Base-by-base conservation (phyloP, 306 rosid genomes). In the Castanea mollissima region DNA sequence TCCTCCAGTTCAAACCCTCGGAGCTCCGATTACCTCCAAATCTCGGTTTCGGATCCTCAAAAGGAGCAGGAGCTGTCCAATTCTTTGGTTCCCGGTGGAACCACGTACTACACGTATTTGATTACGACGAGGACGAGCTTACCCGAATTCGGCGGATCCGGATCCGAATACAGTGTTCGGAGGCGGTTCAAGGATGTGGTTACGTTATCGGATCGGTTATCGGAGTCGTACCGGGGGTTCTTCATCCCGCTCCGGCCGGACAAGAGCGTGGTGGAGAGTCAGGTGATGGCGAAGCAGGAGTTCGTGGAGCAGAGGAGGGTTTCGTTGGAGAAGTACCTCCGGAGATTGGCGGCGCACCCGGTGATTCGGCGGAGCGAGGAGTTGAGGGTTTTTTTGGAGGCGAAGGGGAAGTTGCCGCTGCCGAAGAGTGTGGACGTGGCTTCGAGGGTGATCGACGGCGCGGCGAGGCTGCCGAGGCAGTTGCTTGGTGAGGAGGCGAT, bases 271-370 rank as follows among this genome's bases (percentile, higher is more conserved):
- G 96, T 93, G 79, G 99, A 95, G 89, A 90, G 97, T 75, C 97
- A 95, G 83, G 96, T 95, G 76, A 95, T 95, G 99, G 94, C 92
- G 77, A 93, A 89, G 77, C 91, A 88, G 69, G 99, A 95, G 73
- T 95, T 95, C 55, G 97, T 95, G 74, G 99, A 95, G 87, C 99
- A 95, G 86, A 88, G 99, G 78, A 89, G 98, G 63, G 82, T 82
- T 27, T 92, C 94, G n/a, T 56, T 95, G 89, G 98, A 95, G 88
- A 95, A 87, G 79, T 95, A 95, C 89, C 60, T 95, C 76, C 73
- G 88, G 86, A 88, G 90, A 74, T 67, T 95, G 64, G 98, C 85
- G 3, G 84, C 72, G 0, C 99, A 95, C 73, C 99, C 98, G 1
- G 92, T 89, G 90, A 95, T 95, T 60, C 83, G 85, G 70, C 87